Evolutionary conservation across 495 filamentous ascomycete species (phyloP).

Genomic region (Tuber calosporum): DNA sequence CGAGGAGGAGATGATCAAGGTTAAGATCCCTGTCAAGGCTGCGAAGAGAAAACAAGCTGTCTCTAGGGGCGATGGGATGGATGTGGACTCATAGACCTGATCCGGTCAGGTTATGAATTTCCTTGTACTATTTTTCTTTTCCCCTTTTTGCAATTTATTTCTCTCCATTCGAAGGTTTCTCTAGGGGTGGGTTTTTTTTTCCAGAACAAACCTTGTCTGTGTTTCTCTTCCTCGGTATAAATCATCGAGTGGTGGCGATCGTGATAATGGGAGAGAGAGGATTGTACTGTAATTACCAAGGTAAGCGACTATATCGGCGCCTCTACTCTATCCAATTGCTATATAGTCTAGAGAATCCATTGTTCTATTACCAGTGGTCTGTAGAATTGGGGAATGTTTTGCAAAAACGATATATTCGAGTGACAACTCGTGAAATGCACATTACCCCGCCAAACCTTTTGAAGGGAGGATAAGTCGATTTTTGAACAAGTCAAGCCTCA

Average conservation of each 20-base stretch:
- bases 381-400: not conserved
- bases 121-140: not conserved
- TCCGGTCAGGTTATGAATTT: not conserved
- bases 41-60: constrained; percentile 27
- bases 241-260: not conserved
- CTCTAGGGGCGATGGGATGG: constrained; percentile 34
- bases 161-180: not conserved
- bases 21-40: constrained; percentile 29
- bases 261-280: not conserved
- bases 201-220: not conserved
- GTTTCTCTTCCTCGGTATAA: not conserved
- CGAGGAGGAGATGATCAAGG: constrained; percentile 30
- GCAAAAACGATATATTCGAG: not conserved
- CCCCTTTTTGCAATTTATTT: not conserved
- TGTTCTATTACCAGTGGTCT: not conserved
- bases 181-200: not conserved
- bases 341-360: not conserved
- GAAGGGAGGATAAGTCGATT: not conserved
- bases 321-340: not conserved
- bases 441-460: not conserved
- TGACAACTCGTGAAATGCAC: not conserved
- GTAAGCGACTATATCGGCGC: not conserved
- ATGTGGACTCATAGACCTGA: constrained; percentile 33
- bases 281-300: not conserved
- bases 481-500: not conserved